These are phyloP conservation scores for Alternaria postmessia DNA, from an alignment of 2,329 filamentous ascomycete species.

Conservation along the genomic window DNA sequence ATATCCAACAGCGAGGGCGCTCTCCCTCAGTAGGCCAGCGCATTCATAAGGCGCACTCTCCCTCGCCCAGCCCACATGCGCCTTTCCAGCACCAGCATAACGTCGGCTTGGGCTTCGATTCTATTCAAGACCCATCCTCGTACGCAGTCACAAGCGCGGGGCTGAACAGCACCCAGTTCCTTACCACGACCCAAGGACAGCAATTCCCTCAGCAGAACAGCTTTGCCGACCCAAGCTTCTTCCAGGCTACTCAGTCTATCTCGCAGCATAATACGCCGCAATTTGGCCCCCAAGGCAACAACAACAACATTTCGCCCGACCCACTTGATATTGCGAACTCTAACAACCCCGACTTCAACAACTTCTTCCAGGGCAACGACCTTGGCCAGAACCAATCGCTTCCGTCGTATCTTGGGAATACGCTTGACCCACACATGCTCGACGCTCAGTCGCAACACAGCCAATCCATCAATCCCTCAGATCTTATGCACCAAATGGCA, in stretches of 20 bases:
- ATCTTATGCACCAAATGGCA: constrained; percentile 61
- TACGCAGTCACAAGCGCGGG: constrained; percentile 46
- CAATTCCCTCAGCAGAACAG: constrained; percentile 52
- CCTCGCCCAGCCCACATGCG: constrained; percentile 68
- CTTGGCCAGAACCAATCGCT: constrained; percentile 64
- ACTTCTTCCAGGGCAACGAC: constrained; percentile 66
- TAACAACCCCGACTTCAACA: constrained; percentile 49
- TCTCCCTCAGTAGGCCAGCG: constrained; percentile 67
- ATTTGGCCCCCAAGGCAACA: constrained; percentile 51
- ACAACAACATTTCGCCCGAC: constrained; percentile 48
- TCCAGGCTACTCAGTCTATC: constrained; percentile 49
- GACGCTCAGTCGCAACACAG: constrained; percentile 53
- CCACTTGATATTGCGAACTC: constrained; percentile 45
- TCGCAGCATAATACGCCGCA: constrained; percentile 65
- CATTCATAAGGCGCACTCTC: constrained; percentile 73
- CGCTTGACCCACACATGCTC: constrained; percentile 56
- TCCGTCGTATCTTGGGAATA: constrained; percentile 63
- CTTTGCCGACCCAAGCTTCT: constrained; percentile 54
- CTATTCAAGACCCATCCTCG: constrained; percentile 54
- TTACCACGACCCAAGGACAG: constrained; percentile 58
- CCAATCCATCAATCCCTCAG: constrained; percentile 56
- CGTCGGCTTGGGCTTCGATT: constrained; percentile 57
- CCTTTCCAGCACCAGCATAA: constrained; percentile 62
- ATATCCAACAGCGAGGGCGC: constrained; percentile 63
- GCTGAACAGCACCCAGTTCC: constrained; percentile 49